Percentiles rank a stretch among this genome's conserved stretches.
phyloP scores from a whole-genome alignment of 2,329 filamentous ascomycete genomes.

The Polychaeton citri region DNA sequence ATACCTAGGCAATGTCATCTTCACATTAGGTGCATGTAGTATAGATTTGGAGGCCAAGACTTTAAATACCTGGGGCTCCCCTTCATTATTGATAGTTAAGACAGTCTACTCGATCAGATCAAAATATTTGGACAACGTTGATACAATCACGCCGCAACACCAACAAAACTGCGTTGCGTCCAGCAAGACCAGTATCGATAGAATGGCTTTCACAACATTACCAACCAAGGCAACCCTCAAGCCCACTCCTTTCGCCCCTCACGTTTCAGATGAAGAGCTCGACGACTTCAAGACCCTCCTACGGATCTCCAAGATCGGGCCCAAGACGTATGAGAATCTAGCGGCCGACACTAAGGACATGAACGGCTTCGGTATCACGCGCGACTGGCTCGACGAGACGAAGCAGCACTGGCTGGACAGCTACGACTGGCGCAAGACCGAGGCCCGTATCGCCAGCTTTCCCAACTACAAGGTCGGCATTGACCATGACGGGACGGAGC shows the following conservation, averaged over 20 bases:
- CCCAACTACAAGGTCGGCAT: conserved; percentile 36
- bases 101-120: too few relatives aligned
- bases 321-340: conserved; percentile 36
- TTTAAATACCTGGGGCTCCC: too few relatives aligned
- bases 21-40: too few relatives aligned
- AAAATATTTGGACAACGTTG: too few relatives aligned
- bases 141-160: too few relatives aligned
- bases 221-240: conserved; percentile 24
- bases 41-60: too few relatives aligned
- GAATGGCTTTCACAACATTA: conserved; percentile 11
- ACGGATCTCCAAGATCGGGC: conserved; percentile 33
- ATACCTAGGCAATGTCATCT: too few relatives aligned
- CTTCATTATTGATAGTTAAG: too few relatives aligned
- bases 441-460: conserved; percentile 34
- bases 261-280: conserved; percentile 29
- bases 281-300: conserved; percentile 33
- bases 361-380: conserved; percentile 28
- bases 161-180: too few relatives aligned
- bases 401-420: conserved; percentile 28
- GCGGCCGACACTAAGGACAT: conserved; percentile 23
- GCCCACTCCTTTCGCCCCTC: conserved; percentile 27
- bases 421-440: conserved; percentile 36
- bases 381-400: conserved; percentile 31
- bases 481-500: conserved; percentile 22
- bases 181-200: too few relatives aligned